A percentile compares a stretch with the other conserved stretches of the same genome.
Conservation (phyloP, 2,329 filamentous ascomycete genomes). For the Exserohilum turcica region DNA sequence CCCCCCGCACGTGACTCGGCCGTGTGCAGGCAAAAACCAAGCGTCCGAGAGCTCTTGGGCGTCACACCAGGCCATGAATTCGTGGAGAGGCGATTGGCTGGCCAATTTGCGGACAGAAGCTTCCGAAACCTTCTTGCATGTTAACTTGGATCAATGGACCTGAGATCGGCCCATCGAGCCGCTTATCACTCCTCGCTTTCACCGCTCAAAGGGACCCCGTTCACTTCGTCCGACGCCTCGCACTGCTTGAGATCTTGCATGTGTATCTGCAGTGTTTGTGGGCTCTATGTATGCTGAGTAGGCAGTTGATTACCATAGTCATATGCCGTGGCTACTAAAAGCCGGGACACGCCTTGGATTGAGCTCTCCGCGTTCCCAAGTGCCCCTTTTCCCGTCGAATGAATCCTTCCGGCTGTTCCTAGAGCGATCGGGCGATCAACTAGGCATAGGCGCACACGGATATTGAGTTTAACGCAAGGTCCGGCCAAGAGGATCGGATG, state of each 20-base stretch:
- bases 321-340: background rate
- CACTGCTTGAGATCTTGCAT: too few species aligned
- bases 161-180: conserved; percentile 8
- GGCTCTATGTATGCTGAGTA: background rate
- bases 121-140: conserved; percentile 10
- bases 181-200: background rate
- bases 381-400: background rate
- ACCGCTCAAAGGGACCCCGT: background rate
- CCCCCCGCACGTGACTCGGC: background rate
- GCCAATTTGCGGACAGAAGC: background rate
- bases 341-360: background rate
- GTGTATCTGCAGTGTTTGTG: background rate
- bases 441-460: background rate
- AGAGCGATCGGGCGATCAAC: background rate
- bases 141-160: background rate
- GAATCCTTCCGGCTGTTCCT: background rate
- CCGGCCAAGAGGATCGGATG: background rate
- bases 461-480: background rate
- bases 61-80: conserved; percentile 2
- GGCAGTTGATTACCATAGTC: background rate
- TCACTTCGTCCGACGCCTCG: too few species aligned
- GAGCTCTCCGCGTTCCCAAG: background rate
- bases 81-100: conserved; percentile 2
- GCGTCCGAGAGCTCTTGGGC: background rate
- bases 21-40: background rate